Evolutionary conservation across 805 yeast genomes (phyloP).

Genomic region (Candida andamanensis): DNA sequence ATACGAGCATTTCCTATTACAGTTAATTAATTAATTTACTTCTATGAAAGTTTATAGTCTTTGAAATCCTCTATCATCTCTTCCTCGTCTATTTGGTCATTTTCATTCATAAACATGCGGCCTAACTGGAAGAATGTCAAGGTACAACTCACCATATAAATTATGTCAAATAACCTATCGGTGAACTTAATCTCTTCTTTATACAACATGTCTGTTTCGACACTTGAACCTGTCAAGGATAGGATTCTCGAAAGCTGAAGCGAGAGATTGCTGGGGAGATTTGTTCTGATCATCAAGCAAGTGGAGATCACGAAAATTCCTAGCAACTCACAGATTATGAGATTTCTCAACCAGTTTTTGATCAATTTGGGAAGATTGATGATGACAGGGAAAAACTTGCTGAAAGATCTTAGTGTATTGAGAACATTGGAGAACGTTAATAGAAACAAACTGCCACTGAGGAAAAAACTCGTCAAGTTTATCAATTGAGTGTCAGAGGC

Average conservation of each 20-base stretch:
- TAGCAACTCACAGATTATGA: conserved; percentile 39
- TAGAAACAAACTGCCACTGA: conserved; percentile 55
- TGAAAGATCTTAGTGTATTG: conserved; percentile 53
- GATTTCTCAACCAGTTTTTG: conserved; percentile 31
- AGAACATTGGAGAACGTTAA: conserved; percentile 63
- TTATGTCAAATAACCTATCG: conserved; percentile 49
- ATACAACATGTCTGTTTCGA: conserved; percentile 14
- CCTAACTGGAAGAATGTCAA: conserved; percentile 3
- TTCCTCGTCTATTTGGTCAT: conserved; percentile 28
- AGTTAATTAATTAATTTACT: no score
- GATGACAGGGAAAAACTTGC: conserved; percentile 22
- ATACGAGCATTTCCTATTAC: no score
- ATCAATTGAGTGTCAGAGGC: conserved; percentile 37
- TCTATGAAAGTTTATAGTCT: not conserved
- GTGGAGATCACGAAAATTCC: conserved; percentile 52
- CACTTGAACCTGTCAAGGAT: conserved; percentile 28
- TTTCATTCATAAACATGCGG: conserved; percentile 1
- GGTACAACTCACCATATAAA: conserved; percentile 31
- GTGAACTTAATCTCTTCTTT: conserved; percentile 40
- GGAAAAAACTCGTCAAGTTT: conserved; percentile 43
- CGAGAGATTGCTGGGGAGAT: conserved; percentile 42
- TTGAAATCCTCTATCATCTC: conserved; percentile 21
- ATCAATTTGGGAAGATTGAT: conserved; percentile 11
- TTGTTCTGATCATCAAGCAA: conserved; percentile 44
- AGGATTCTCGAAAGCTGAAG: conserved; percentile 35